Conservation (phyloP, 768 basidiomycete species). For the Multifurca ochricompacta region DNA sequence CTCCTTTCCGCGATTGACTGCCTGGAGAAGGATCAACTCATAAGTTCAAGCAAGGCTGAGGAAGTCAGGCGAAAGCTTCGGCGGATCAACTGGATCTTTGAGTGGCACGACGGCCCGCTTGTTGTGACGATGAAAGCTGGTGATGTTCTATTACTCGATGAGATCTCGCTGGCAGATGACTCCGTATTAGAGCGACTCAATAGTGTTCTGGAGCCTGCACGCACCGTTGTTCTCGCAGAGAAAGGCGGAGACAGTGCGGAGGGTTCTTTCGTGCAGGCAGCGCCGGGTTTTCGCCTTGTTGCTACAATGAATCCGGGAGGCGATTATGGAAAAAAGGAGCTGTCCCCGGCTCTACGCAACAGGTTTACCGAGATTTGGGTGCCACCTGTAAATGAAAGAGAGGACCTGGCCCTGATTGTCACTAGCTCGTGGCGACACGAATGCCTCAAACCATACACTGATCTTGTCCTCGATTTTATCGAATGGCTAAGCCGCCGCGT, state of each 20-base stretch:
- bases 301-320: constrained; percentile 99
- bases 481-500: constrained; percentile 66
- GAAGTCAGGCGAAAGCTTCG: constrained; percentile 39
- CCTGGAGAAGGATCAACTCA: constrained; percentile 17
- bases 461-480: constrained; percentile 63
- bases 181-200: constrained; percentile 96
- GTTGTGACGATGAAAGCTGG: constrained; percentile 85
- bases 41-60: constrained; percentile 26
- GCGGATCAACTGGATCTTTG: constrained; percentile 71
- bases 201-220: constrained; percentile 88
- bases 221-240: constrained; percentile 88
- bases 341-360: constrained; percentile 94
- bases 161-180: constrained; percentile 96
- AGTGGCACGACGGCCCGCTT: constrained; percentile 97
- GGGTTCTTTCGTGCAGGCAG: constrained; percentile 58
- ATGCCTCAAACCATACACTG: constrained; percentile 47
- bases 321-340: constrained; percentile 97
- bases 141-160: constrained; percentile 85
- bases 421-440: constrained; percentile 56
- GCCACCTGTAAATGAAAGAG: constrained; percentile 63
- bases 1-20: constrained; percentile 25
- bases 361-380: constrained; percentile 99
- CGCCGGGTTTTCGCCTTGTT: constrained; percentile 71
- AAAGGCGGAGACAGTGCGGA: constrained; percentile 71
- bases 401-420: constrained; percentile 75